Base-by-base conservation (phyloP, 345 rosid species). In the Laguncularia racemosa region DNA sequence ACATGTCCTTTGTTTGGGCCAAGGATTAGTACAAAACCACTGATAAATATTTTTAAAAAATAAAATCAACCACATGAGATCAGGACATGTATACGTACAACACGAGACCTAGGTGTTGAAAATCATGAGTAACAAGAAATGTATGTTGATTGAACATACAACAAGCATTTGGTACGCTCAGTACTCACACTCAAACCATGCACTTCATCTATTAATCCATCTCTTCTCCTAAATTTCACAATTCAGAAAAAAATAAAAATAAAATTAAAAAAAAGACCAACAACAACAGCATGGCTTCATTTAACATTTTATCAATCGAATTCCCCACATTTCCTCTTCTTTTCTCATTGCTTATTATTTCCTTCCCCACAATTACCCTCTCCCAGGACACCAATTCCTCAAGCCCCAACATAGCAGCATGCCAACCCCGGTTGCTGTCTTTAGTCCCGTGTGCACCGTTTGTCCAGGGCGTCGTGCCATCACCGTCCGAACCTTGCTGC, bases 381-480 rank as follows among this genome's bases (percentile, higher is more conserved):
- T 70, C 85, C 28, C 90, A 78, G 60, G 77, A 50, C 26, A 70
- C 79, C 4, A 23, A 48, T 64, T 50, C 77, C 46, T 62, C 77
- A 13, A 51, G 55, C 43, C 71, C 83, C 19, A 46, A 72, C 13
- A 17, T 75, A 13, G 54, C 75, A 11, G 65, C 67, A 20, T 91
- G 98, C 72, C 61, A 74, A 19, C 71, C 92, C 1, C 70, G 60
- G 52, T 78, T 88, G 48, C 73, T 86, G 20, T 75, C 83, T 6
- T 67, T 91, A 51, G 64, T 75, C 57, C 81, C 90, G 1, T 91
- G 96, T 64, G 84, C 82, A 16, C 81, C 96, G 2, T 91, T 73
- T 52, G 85, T 84, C 46, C 96, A 81, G 60, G 93, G 90, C 65
- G 52, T 57, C 1, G 71, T 65, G 59, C 87, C 16, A 53, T 68